A percentile compares a stretch with the other conserved stretches of the same genome.
These are phyloP conservation scores for Escovopsis sp. DNA, from an alignment of 2,329 filamentous ascomycete species.

Conservation along the genomic window DNA sequence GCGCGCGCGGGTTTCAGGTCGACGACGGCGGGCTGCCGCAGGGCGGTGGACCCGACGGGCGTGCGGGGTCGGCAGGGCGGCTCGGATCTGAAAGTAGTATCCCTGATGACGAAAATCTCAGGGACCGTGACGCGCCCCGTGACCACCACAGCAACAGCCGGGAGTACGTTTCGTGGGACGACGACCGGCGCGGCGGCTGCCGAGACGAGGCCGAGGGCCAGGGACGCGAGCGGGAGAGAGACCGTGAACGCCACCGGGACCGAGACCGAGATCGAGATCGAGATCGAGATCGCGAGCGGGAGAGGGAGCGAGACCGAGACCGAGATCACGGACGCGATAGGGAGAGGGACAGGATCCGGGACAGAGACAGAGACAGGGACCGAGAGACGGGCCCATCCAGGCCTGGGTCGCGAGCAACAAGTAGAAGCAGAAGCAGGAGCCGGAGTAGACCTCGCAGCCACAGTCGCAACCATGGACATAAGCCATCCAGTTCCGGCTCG, in stretches of 20 bases:
- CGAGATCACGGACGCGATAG: slow-evolving; percentile 2
- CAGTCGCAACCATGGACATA: slow-evolving; percentile 28
- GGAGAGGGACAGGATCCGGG: too few relatives aligned
- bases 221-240: slow-evolving; percentile 9
- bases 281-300: slow-evolving; percentile 4
- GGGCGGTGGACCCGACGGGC: slow-evolving; percentile 3
- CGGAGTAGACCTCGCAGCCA: slow-evolving; percentile 14
- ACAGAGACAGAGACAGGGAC: too few relatives aligned
- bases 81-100: slow-evolving; percentile 34
- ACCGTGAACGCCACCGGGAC: slow-evolving; percentile 4
- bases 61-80: slow-evolving; percentile 8
- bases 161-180: slow-evolving; percentile 15
- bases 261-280: slow-evolving; percentile 7
- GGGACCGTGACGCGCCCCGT: slow-evolving; percentile 17
- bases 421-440: slow-evolving; percentile 13
- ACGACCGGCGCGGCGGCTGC: slow-evolving; percentile 13
- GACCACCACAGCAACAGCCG: slow-evolving; percentile 22
- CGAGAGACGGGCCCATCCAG: slow-evolving; percentile 14
- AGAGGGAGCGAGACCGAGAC: too few relatives aligned
- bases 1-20: slow-evolving; percentile 35
- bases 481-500: too few relatives aligned
- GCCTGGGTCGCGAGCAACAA: slow-evolving; percentile 21
- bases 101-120: slow-evolving; percentile 21
- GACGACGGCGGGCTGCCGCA: slow-evolving; percentile 23
- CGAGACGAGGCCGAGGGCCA: slow-evolving; percentile 8